Base-by-base conservation (phyloP, 2,329 filamentous ascomycete species). In the Akanthomyces muscarius region DNA sequence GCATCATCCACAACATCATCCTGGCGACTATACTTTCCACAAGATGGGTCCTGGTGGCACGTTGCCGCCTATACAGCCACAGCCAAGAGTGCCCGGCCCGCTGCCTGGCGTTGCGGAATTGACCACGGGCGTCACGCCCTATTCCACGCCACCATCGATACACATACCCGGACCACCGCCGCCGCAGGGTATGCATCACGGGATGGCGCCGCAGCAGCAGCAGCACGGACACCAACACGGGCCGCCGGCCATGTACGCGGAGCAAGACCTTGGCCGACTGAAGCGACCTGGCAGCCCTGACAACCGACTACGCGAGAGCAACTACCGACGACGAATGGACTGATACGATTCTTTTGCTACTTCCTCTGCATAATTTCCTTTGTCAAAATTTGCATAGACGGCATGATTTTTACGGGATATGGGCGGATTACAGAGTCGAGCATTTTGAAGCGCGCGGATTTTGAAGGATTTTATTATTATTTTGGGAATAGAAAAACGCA, bases 81-180 rank as follows among this genome's bases (percentile, higher is more conserved):
- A 74, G 36, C 72, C 74, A 8, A 71, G 74, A 33, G 74, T 74
- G n/a, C 75, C 74, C 6, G 80, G 77, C 0, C 76, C 83, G 65
- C 75, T 89, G n/a, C 86, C 86, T 1, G 81, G 85, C 57, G 78
- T 89, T 18, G 81, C 83, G 42, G 86, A 89, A 70, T 78, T 89
- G 68, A 88, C 86, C 2, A 88, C 85, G 0, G 86, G 86, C 14
- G 77, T 87, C 38, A 86, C 82, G 66, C 83, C 84, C 0, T 88
- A 87, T 70, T 83, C 76, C 66, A 83, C 82, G n/a, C 82, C 83
- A 5, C 66, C 68, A 2, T 67, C 70, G 47, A 33, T 13, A 10
- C 56, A 57, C 45, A 5, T 41, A 21, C 13, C 51, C 10, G 44
- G 25, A 33, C 45, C 63, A 13, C 44, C 57, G n/a, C 48, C 55